Evolutionary conservation across 1,284 basidiomycete genomes (phyloP), one percentile per base, ranked within the genome.

Genomic region (Ustilago loliicola): DNA sequence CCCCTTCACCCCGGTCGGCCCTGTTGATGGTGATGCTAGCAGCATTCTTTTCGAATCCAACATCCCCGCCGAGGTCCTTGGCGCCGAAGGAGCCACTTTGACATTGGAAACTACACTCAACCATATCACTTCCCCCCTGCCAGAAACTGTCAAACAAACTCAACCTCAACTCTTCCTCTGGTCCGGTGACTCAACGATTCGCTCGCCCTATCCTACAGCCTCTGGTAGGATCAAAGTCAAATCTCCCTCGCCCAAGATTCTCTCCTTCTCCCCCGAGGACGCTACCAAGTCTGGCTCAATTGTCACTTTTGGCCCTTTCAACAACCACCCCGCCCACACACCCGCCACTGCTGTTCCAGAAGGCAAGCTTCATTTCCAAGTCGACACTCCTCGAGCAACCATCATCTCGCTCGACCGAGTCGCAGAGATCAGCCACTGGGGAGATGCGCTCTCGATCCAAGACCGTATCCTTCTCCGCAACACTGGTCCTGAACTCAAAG

Each of bases 381-480:
- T 92, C 71, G 92, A 92, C 36, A 89, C 91, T 62, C 94, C 96
- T 0, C 90, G 97, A 48, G 87, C 95, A 15, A 91, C 94, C 72
- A 88, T 97, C 62, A 89, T 89, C 23, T 91, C 89, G 30, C 89
- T 96, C 34, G 89, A 91, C 65, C 91, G 97, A 52, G 86, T 90
- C 0, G 95, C 93, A 2, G 95, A 99, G 88, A 91, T 99, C 79
- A 95, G 94, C 74, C 96, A 99, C 86, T 99, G 96, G 97, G 95
- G 96, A 48, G 91, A 92, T 57, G 98, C 96, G 86, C 87, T 99
- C 48, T 96, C 97, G 83, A 92, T 96, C 53, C 91, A 98, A 86
- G 96, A 99, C 87, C 91, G 93, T 54, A 91, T 98, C 71, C 86
- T 90, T 69, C 88, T 99, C 23, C 90, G 91, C 85, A 99, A 99